These are phyloP conservation scores for Aspergillus fumigatus DNA, from an alignment of 2,329 filamentous ascomycete species.

Conservation along the genomic window DNA sequence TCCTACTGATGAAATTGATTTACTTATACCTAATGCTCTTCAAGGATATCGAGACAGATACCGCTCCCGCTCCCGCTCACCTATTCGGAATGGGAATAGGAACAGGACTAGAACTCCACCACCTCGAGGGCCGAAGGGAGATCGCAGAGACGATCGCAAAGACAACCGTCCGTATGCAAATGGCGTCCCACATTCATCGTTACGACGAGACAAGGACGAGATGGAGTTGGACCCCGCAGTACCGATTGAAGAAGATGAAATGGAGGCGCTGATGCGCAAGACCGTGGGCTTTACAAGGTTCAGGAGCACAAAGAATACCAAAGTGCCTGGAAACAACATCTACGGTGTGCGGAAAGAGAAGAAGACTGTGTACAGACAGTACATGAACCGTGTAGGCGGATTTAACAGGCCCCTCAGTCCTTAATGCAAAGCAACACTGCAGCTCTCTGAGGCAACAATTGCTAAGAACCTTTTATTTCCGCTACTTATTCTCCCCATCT, in stretches of 20 bases:
- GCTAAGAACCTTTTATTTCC: neutral
- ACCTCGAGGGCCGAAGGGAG: constrained; percentile 29
- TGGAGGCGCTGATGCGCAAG: constrained; percentile 68
- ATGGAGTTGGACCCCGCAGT: constrained; percentile 44
- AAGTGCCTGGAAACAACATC: constrained; percentile 80
- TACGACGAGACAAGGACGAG: constrained; percentile 27
- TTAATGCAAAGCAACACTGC: constrained; percentile 25
- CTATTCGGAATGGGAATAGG: constrained; percentile 32
- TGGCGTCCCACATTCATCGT: constrained; percentile 18
- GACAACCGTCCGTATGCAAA: constrained; percentile 23
- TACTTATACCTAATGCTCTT: neutral
- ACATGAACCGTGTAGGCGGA: constrained; percentile 63
- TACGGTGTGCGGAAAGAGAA: constrained; percentile 85
- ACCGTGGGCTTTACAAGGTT: constrained; percentile 91
- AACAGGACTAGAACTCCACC: constrained; percentile 36
- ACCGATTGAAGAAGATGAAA: constrained; percentile 57
- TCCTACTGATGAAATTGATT: neutral
- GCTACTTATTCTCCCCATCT: neutral
- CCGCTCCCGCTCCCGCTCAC: constrained; percentile 35
- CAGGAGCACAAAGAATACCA: constrained; percentile 79
- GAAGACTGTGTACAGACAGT: constrained; percentile 92
- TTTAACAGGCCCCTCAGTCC: constrained; percentile 50
- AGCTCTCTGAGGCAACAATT: neutral
- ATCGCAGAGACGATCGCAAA: constrained; percentile 29
- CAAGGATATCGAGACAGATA: constrained; percentile 30